Base-by-base conservation (phyloP, 2,329 filamentous ascomycete species). In the Penicillium sp. region DNA sequence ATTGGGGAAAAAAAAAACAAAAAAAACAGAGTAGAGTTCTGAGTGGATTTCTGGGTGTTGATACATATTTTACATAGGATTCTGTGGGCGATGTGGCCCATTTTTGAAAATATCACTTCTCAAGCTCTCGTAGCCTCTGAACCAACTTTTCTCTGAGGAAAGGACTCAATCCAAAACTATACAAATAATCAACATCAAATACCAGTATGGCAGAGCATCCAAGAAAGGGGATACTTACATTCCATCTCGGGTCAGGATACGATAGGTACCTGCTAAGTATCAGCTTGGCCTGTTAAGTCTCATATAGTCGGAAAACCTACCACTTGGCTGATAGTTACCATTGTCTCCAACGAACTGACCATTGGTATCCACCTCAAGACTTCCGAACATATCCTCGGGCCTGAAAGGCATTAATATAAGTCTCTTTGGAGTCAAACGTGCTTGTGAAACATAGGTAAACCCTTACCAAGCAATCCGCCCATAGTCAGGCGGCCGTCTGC, bases 381-480 rank as follows among this genome's bases (percentile, higher is more conserved):
- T 87, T 15, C 85, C 85, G 67, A 88, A 84, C 49, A 88, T 88
- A 72, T 88, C 85, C 68, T 88, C 85, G 0, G 85, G 85, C 70
- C 78, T 79, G 38, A 29, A 23, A 23, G 15, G 4, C 21, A 33
- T 57, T 23, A 57, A 49, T 51, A 49, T 72, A 53, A 67, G 61
- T 36, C 13, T n/a, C 35, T 41, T 7, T 31, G 21, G 3, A 36
- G 13, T 36, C 35, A 25, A 13, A 21, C 13, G 17, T 10, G 29
- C 21, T 19, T n/a, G 9, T 35, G 15, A 21, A 15, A 35, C 6
- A 27, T 2, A 15, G 17, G 31, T 13, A 21, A 36, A 9, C 6
- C 15, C 65, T 51, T 70, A 78, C 81, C 81, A 86, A 51, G 85
- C 82, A 60, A 87, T 86, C n/a, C 85, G 70, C 1, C 85, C 85